Base-by-base conservation (phyloP, 1,139 yeast species). In the Hemisphaericaspora lyxosophila region DNA sequence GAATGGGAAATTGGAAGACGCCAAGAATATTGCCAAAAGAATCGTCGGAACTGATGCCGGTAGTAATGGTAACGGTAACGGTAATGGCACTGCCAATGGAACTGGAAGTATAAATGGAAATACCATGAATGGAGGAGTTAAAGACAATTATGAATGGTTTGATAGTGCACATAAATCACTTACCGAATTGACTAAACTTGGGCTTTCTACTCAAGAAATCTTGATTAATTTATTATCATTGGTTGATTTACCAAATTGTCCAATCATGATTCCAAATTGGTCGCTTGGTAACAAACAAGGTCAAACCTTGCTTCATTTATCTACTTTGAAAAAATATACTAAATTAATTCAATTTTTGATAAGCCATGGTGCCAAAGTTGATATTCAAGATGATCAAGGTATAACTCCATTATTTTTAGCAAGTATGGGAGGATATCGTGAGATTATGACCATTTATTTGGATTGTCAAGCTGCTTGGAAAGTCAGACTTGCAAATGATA, bases 1-100 rank as follows among this genome's bases (percentile, higher is more conserved):
- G 95, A 88, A 88, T 56, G 97, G 97, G 44, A 85, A 83, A 53
- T 69, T 89, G 42, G 97, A 90, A 55, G 96, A 89, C 63, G 96
- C 97, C 0, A 79, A 85, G 51, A 87, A 86, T 55, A 85, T 88
- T 54, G 96, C 96, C 1, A 83, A 82, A 62, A 71, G 95, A 52
- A 87, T 88, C 48, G 90, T 87, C 36, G 88, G 87, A 7, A 78
- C 79, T 48, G 79, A 70, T 42, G 50, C 47, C 31, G 47, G 51
- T 20, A 37, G 40, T 25, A 39, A 45, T 31, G 34, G 37, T 25
- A 41, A 35, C 16, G 34, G 41, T 32, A 43, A 46, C 18, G 35
- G 34, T 9, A 31, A 44, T 4, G 38, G 42, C 6, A 31, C 51
- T 5, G 39, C 34, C 33, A 4, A 41, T 48, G 29, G 34, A 16